Conservation (phyloP, 768 basidiomycete species). For the Clathrus columnatus region DNA sequence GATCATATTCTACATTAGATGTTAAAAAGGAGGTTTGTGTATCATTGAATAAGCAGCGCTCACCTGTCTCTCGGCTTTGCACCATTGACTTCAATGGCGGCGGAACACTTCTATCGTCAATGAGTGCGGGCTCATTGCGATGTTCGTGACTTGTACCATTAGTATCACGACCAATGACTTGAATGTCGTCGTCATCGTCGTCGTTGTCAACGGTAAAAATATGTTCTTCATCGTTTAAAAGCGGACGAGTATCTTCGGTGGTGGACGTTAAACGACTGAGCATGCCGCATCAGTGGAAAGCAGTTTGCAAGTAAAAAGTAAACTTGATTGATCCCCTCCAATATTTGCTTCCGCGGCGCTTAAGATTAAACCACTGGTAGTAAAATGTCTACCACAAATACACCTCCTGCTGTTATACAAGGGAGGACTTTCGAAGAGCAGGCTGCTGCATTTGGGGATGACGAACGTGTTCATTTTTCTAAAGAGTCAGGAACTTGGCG, state of each 20-base stretch:
- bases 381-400: neutral
- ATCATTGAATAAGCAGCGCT: neutral
- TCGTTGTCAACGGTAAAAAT: neutral
- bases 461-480: constrained; percentile 79
- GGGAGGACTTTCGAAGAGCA: constrained; percentile 48
- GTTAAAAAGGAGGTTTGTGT: neutral
- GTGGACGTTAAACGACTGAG: neutral
- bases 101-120: neutral
- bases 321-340: no score
- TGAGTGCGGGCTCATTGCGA: constrained; percentile 23
- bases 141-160: constrained; percentile 32
- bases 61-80: constrained; percentile 44
- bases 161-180: constrained; percentile 36
- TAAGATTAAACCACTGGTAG: neutral
- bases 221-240: no score
- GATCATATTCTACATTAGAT: constrained; percentile 57
- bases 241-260: neutral
- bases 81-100: constrained; percentile 57
- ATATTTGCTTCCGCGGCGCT: neutral
- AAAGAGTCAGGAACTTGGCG: constrained; percentile 72
- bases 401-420: constrained; percentile 40
- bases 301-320: no score
- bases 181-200: constrained; percentile 3
- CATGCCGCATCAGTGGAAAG: neutral
- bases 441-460: constrained; percentile 64